Base-by-base conservation (phyloP, 306 rosid species). In the Ochetophila trinervis region DNA sequence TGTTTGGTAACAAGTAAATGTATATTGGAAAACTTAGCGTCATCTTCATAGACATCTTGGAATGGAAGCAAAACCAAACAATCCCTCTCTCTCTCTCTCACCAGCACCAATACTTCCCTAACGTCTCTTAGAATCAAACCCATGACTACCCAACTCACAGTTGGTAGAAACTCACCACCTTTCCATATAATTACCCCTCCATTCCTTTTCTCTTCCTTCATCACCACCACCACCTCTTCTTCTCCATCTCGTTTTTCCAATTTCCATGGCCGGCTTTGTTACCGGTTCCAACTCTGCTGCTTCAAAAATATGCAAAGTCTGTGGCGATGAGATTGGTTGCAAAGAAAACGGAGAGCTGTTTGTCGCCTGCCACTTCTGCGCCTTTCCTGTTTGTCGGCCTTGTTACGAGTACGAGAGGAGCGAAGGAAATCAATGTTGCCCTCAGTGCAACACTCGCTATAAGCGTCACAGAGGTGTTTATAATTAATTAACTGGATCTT, bases 321-420 rank as follows among this genome's bases (percentile, higher is more conserved):
- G 99, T 30, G 90, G 88, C 0, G 99, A 94, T 62, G 99, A 88
- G 77, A 82, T 94, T 60, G 97, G 96, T 69, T 21, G 73, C 19
- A 90, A 75, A 64, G 91, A 86, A 67, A 75, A 80, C 60, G 96
- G 99, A 1, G 79, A 73, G 70, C 60, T 88, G 71, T 94, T 94
- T 65, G 88, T 75, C 73, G 99, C 97, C 3, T 94, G 99, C 66
- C 85, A 77, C 64, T 86, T 80, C 64, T 94, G 99, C 64, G 78
- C 78, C 36, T 94, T 93, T 62, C 99, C 99, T 0, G 99, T 90
- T 63, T 94, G 97, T 36, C 74, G 78, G 21, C 97, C 99, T 27
- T 94, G 99, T 66, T 94, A 90, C 37, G 96, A 86, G 27, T 90
- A 94, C 56, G 97, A 94, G 68, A 84, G 99, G 75, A 86, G 96